Base-by-base conservation (phyloP, 164 flowering plant genomes). In the Warburgia ugandensis region DNA sequence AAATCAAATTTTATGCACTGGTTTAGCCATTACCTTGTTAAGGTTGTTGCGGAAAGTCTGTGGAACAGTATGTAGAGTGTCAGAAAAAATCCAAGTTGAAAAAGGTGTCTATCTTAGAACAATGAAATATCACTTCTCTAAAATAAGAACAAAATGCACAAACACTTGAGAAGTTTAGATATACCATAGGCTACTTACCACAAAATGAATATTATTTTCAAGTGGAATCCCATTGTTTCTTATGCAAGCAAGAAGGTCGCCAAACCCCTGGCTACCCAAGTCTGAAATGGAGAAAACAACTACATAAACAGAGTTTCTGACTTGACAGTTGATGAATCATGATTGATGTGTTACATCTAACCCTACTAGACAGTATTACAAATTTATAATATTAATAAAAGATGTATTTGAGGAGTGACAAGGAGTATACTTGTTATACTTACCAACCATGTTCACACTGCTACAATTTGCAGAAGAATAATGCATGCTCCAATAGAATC, bases 31-130 rank as follows among this genome's bases (percentile, higher is more conserved):
- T 77, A 94, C 99, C 99, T 88, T 94, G 62, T 94, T 94, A 41
- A 94, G 94, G 67, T 94, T 94, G 84, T 94, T 88, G 6, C 99
- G 85, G 64, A 60, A 94, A 21, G 97, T 94, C 99, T 94, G 87
- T 17, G 46, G 37, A 60, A 61, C 26, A 42, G 44, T 29, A 13
- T 32, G 27, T 40, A 26, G 37, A 62, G 29, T 5, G 39, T 14
- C 47, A 53, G 37, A 63, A 38, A 50, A 52, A 39, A 23, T 52
- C 25, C 33, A 37, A 14, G 47, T 35, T 30, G 29, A 49, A 17
- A 45, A 22, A 49, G 33, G 27, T 29, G 35, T 33, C 11, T 28
- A 21, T 13, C 20, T 35, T 16, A n/a, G n/a, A n/a, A n/a, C n/a
- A n/a, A n/a, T n/a, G n/a, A n/a, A n/a, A n/a, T n/a, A n/a, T n/a